Conservation (phyloP, 352 stramenopile species). For the Thalassiosira hispida region DNA sequence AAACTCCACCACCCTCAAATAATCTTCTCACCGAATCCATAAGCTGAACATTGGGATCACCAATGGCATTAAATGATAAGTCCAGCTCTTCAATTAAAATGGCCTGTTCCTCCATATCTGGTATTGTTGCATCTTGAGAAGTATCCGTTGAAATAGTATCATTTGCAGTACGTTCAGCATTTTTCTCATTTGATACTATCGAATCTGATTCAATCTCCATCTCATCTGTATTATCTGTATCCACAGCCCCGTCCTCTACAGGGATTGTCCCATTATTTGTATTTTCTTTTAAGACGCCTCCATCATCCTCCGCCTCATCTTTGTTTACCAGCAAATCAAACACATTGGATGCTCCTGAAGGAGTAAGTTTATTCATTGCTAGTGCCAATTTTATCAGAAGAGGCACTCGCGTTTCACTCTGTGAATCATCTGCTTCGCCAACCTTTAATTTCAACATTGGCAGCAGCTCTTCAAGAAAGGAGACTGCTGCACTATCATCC, state of each 20-base stretch:
- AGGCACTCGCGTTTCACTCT: not conserved
- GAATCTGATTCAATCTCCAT: constrained; percentile 10
- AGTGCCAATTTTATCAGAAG: constrained; percentile 35
- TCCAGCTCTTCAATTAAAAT: constrained; percentile 64
- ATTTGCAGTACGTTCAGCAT: constrained; percentile 18
- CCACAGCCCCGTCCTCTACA: constrained; percentile 11
- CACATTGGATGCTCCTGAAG: constrained; percentile 47
- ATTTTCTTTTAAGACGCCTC: constrained; percentile 9
- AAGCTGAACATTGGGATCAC: constrained; percentile 36
- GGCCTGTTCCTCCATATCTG: constrained; percentile 2
- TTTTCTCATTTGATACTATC: not conserved
- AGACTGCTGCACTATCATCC: constrained; percentile 28
- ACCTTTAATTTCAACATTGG: constrained; percentile 22
- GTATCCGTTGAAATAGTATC: constrained; percentile 2
- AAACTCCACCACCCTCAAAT: constrained; percentile 38
- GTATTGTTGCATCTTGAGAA: constrained; percentile 13
- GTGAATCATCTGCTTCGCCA: constrained; percentile 1
- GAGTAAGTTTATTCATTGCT: constrained; percentile 62
- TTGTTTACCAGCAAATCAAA: constrained; percentile 43
- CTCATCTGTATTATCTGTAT: constrained; percentile 14
- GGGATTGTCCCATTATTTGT: constrained; percentile 13
- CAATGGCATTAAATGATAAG: constrained; percentile 74
- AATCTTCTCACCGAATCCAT: constrained; percentile 57
- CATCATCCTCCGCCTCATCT: not conserved
- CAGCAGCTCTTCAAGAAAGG: constrained; percentile 34